A percentile compares a stretch with the other conserved stretches of the same genome.
These are phyloP conservation scores for Aspergillus japonicus DNA, from an alignment of 2,329 filamentous ascomycete species.

Conservation along the genomic window DNA sequence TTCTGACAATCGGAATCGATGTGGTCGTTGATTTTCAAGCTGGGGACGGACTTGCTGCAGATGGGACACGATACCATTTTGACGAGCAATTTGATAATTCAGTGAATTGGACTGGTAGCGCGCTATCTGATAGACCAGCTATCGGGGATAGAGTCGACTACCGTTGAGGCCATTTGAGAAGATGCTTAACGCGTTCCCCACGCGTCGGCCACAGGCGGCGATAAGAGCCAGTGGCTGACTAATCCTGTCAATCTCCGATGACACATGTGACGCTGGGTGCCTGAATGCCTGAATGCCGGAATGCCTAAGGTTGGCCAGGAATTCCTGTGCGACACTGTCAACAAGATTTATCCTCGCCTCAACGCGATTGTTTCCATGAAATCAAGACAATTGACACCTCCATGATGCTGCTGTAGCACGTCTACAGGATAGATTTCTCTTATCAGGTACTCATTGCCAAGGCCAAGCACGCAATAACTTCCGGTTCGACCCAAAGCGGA, in stretches of 20 bases:
- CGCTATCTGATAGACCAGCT: constrained; percentile 5
- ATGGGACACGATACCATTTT: constrained; percentile 73
- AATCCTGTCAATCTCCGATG: not conserved
- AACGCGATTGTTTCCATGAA: not conserved
- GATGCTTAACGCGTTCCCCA: not conserved
- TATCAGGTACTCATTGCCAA: not conserved
- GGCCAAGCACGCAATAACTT: constrained; percentile 8
- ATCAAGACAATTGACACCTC: not conserved
- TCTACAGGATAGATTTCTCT: not conserved
- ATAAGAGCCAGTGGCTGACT: constrained; percentile 2
- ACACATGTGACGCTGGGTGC: no score
- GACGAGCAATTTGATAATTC: not conserved
- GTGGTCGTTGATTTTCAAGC: constrained; percentile 76
- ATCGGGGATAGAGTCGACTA: not conserved
- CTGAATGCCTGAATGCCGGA: not conserved
- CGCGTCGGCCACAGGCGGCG: not conserved
- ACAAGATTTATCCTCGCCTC: not conserved
- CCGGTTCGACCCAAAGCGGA: constrained; percentile 1
- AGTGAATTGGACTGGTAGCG: not conserved
- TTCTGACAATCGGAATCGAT: constrained; percentile 78
- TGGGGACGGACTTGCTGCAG: constrained; percentile 61
- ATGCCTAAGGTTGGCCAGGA: not conserved
- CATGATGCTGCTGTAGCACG: not conserved
- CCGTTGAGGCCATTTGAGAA: not conserved
- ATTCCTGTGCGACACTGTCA: not conserved